Evolutionary conservation across 2,329 filamentous ascomycete species (phyloP).

Genomic region (Alternaria longipes): DNA sequence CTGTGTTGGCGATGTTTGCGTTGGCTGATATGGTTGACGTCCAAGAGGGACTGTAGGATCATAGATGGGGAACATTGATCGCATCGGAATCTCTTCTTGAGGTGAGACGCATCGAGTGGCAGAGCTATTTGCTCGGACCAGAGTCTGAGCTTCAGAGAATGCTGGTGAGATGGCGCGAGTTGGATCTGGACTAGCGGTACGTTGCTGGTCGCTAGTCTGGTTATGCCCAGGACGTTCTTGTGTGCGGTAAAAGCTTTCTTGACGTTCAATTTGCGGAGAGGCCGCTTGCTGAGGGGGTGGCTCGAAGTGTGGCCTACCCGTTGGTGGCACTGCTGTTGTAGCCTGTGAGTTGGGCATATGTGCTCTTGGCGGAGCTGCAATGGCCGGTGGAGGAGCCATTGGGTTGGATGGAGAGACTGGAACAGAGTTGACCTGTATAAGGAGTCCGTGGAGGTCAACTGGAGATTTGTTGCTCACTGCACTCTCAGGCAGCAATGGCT

Average conservation of each 20-base stretch:
- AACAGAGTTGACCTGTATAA: slow-evolving; percentile 52
- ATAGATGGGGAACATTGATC: slow-evolving; percentile 80
- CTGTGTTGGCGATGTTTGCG: slow-evolving; percentile 69
- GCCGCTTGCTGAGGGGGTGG: slow-evolving; percentile 34
- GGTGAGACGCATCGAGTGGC: slow-evolving; percentile 39
- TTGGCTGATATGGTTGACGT: slow-evolving; percentile 75
- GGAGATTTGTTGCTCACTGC: slow-evolving; percentile 41
- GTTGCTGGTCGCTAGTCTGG: slow-evolving; percentile 21
- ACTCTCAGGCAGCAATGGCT: slow-evolving; percentile 43
- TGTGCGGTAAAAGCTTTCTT: slow-evolving; percentile 30
- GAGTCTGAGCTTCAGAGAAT: slow-evolving; percentile 47
- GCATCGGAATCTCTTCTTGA: slow-evolving; percentile 59
- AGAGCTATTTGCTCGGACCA: slow-evolving; percentile 51
- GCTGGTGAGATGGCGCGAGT: slow-evolving; percentile 47
- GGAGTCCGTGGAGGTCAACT: slow-evolving; percentile 51
- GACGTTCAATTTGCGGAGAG: slow-evolving; percentile 26
- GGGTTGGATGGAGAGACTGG: slow-evolving; percentile 44
- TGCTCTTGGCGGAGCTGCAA: slow-evolving; percentile 39
- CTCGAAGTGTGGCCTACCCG: slow-evolving; percentile 32
- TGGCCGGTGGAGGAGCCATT: slow-evolving; percentile 31
- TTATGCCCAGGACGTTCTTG: slow-evolving; percentile 29
- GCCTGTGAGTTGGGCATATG: slow-evolving; percentile 36
- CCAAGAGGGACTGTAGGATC: slow-evolving; percentile 72
- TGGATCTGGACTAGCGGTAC: slow-evolving; percentile 38
- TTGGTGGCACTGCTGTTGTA: slow-evolving; percentile 33